phyloP scores from a whole-genome alignment of 2,329 filamentous ascomycete genomes.

The Sporothrix euskadiensis region DNA sequence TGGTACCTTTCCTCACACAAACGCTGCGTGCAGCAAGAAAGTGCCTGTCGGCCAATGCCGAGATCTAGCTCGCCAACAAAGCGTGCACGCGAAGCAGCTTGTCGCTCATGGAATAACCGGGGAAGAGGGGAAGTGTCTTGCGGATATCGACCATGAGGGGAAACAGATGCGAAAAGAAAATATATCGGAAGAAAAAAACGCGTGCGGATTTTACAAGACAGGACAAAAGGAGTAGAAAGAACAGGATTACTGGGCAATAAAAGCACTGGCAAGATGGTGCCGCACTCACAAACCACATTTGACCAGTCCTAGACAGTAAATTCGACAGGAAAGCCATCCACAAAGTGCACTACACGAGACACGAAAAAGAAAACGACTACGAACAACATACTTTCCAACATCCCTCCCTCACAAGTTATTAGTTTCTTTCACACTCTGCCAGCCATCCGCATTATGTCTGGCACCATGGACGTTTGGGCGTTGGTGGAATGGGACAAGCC shows the following conservation, averaged over 20 bases:
- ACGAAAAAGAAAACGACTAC: not conserved
- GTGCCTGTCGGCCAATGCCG: not conserved
- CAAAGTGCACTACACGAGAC: not conserved
- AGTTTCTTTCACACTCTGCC: no score
- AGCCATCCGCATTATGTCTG: not conserved
- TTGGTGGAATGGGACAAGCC: conserved; percentile 27
- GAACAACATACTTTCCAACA: not conserved
- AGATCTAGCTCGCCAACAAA: not conserved
- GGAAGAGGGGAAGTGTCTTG: not conserved
- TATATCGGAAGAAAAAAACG: not conserved
- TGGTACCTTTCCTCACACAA: not conserved
- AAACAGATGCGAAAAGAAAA: not conserved
- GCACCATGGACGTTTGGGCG: conserved; percentile 26
- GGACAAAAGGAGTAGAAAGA: not conserved
- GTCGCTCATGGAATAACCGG: not conserved
- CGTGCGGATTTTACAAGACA: not conserved
- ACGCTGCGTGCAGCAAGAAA: not conserved
- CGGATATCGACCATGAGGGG: not conserved
- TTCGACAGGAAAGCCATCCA: not conserved
- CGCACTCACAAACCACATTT: not conserved
- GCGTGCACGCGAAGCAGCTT: not conserved
- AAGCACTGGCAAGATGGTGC: not conserved
- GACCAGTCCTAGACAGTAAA: not conserved
- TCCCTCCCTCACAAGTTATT: not conserved
- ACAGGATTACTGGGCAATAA: not conserved